Evolutionary conservation across 2,329 filamentous ascomycete species (phyloP).

Genomic region (Penicillium sp.): DNA sequence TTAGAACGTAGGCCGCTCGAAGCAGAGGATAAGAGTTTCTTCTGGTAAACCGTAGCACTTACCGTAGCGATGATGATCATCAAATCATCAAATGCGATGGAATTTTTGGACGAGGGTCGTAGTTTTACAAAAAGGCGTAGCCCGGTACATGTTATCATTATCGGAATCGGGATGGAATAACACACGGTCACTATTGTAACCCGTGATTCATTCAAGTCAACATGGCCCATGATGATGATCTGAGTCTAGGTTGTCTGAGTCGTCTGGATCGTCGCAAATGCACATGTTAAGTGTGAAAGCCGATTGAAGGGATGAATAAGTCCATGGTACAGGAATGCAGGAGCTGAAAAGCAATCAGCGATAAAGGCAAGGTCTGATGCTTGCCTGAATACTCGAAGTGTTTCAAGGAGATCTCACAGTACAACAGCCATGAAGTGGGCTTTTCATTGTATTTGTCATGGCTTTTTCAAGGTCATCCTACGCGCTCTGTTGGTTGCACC

Average conservation of each 20-base stretch:
- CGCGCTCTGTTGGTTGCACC: background rate
- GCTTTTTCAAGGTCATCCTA: background rate
- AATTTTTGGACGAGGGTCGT: constrained; percentile 3
- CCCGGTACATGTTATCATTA: constrained; percentile 11
- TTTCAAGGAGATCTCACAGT: background rate
- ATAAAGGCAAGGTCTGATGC: background rate
- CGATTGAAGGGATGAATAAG: background rate
- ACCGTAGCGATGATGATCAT: constrained; percentile 17
- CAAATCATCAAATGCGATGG: constrained; percentile 12
- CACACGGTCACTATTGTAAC: constrained; percentile 6
- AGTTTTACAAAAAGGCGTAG: constrained; percentile 14
- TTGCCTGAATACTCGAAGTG: background rate
- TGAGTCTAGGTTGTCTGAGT: background rate
- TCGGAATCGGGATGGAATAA: constrained; percentile 15
- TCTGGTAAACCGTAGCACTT: background rate
- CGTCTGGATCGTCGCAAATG: no score
- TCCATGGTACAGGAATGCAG: background rate
- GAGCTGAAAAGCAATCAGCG: background rate
- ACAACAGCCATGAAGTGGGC: background rate
- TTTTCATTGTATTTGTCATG: background rate
- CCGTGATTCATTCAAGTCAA: constrained; percentile 9
- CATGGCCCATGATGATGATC: background rate
- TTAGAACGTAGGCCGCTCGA: background rate
- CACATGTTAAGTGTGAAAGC: background rate
- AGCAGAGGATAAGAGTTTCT: background rate